Conservation (phyloP, 805 yeast species). For the Millerago galiae region DNA sequence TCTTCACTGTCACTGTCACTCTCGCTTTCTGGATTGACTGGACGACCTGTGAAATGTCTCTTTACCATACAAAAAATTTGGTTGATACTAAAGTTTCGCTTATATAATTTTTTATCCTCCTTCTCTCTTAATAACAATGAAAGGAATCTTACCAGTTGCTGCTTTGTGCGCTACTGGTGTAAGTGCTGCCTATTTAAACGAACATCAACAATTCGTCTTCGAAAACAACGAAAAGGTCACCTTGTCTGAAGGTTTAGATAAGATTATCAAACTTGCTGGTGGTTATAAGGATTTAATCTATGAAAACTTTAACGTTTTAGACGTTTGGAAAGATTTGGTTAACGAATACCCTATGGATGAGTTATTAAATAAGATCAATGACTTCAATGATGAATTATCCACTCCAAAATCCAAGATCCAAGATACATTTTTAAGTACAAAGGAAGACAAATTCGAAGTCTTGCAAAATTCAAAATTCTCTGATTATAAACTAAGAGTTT, state of each 20-base stretch:
- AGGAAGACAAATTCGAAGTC: conserved; percentile 2
- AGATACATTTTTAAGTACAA: conserved; percentile 11
- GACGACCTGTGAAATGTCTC: conserved; percentile 10
- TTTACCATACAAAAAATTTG: not conserved
- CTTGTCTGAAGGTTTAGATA: not conserved
- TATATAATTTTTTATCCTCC: not conserved
- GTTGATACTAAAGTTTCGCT: not conserved
- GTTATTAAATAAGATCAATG: conserved; percentile 9
- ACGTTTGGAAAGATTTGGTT: conserved; percentile 25
- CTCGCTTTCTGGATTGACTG: not conserved
- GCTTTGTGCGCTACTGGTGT: not conserved
- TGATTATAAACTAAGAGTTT: conserved; percentile 15
- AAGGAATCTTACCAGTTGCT: not conserved
- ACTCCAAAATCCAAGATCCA: too few species aligned
- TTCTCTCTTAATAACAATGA: not conserved
- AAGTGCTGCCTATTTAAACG: not conserved
- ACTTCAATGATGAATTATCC: conserved; percentile 1
- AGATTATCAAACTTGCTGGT: conserved; percentile 1
- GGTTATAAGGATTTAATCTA: conserved; percentile 3
- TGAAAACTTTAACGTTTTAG: conserved; percentile 10
- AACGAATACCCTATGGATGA: conserved; percentile 26
- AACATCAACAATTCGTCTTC: not conserved
- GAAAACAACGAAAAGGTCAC: not conserved
- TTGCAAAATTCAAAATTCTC: conserved; percentile 5
- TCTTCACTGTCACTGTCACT: not conserved